A percentile compares a stretch with the other conserved stretches of the same genome.
These are phyloP conservation scores for Sanguinoderma infundibulare DNA, from an alignment of 1,284 basidiomycete species.

Conservation along the genomic window DNA sequence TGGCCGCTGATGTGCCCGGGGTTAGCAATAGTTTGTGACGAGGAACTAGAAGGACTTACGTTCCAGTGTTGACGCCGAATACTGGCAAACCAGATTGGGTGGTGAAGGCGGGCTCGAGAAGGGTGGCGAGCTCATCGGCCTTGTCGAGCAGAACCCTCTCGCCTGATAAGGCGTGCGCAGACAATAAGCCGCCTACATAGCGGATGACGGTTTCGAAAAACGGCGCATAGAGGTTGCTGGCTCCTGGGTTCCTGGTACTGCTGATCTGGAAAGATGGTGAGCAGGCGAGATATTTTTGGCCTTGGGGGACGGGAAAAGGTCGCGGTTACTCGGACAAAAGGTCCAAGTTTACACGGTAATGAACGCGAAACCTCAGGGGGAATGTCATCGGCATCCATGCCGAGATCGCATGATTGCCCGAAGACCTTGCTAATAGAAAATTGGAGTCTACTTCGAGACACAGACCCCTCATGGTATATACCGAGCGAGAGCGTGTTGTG, in stretches of 20 bases:
- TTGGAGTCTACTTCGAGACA: too few relatives aligned
- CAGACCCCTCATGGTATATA: too few relatives aligned
- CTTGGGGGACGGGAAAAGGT: not conserved
- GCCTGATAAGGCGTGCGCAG: slow-evolving; percentile 70
- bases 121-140: slow-evolving; percentile 54
- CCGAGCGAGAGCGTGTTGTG: too few relatives aligned
- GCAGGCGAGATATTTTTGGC: too few relatives aligned
- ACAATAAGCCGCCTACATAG: slow-evolving; percentile 74
- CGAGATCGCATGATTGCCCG: too few relatives aligned
- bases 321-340: too few relatives aligned
- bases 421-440: too few relatives aligned
- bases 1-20: slow-evolving; percentile 2
- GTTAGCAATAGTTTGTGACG: not conserved
- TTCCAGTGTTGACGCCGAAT: slow-evolving; percentile 48
- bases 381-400: too few relatives aligned
- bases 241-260: not conserved
- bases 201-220: slow-evolving; percentile 82
- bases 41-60: slow-evolving; percentile 29
- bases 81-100: slow-evolving; percentile 53
- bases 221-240: slow-evolving; percentile 39
- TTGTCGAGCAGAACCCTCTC: slow-evolving; percentile 53
- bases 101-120: slow-evolving; percentile 58
- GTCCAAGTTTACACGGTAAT: too few relatives aligned
- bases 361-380: too few relatives aligned
- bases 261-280: not conserved